Percentiles rank a stretch among this genome's conserved stretches.
Evolutionary conservation across 2,329 filamentous ascomycete species (phyloP).

Genomic region (Colletotrichum shisoi): DNA sequence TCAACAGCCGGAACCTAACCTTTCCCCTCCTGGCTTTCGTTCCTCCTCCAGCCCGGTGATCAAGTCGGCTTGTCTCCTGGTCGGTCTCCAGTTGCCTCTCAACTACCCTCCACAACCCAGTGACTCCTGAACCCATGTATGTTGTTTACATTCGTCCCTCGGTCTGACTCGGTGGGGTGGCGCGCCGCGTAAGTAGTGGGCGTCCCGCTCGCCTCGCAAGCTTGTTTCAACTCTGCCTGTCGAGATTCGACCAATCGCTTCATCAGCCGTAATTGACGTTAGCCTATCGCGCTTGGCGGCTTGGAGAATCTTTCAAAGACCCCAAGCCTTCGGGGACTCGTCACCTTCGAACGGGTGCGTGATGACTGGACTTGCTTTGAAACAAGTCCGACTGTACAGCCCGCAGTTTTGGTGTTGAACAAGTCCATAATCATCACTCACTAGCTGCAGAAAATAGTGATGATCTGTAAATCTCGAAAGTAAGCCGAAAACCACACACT

Average conservation of each 20-base stretch:
- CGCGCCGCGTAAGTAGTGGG: background rate
- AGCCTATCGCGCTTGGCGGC: background rate
- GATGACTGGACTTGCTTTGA: constrained; percentile 5
- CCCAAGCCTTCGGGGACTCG: constrained; percentile 19
- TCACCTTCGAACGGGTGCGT: constrained; percentile 19
- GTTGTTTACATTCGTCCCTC: background rate
- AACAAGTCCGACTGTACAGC: no score
- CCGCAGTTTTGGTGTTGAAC: no score
- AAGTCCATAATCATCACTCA: background rate
- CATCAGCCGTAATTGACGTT: constrained; percentile 22
- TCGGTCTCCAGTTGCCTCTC: background rate
- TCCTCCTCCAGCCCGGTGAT: constrained; percentile 6
- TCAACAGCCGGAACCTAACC: constrained; percentile 13
- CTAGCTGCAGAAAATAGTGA: no score
- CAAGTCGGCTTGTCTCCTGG: constrained; percentile 5
- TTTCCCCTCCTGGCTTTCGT: constrained; percentile 4
- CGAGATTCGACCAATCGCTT: constrained; percentile 23
- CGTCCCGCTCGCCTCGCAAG: background rate
- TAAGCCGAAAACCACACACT: background rate
- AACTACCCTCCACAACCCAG: background rate
- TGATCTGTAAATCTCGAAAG: background rate
- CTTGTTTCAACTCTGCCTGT: constrained; percentile 21
- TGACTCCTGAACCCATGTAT: background rate
- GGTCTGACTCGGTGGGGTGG: constrained; percentile 16
- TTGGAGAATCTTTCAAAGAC: constrained; percentile 13